Base-by-base conservation (phyloP, 139 green algal species). In the Prasinococcaceae sp. region DNA sequence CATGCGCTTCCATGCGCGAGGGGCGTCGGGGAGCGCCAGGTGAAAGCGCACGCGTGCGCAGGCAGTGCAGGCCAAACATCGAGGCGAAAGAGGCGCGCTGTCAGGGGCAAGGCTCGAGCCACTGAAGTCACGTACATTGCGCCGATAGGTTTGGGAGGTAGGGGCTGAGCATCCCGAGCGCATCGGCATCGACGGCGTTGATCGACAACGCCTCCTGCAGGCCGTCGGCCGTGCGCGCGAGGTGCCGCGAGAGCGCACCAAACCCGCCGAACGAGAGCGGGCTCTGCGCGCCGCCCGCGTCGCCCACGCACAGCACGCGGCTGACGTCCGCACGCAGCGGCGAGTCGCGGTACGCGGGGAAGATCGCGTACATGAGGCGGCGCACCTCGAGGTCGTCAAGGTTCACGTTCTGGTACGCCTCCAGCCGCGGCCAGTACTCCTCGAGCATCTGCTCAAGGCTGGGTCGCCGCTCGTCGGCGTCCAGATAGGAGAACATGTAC, bases 401-500 rank as follows among this genome's bases (percentile, higher is more conserved):
- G 3, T 53, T 1, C 22, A 92, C 61, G 38, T 47, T 52, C 63
- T 85, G 79, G 61, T 96, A 97, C 38, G 65, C 19, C 1, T 86
- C 86, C 86, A 97, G 90, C 4, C 81, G 63, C 1, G 48, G 33
- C 84, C 86, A 96, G 74, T 97, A 96, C 48, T 90, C 75, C 17
- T 95, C 86, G 41, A 96, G 64, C 58, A 97, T 55, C 12, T 62
- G 22, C 12, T 77, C 55, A 24, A 97, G 61, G 23, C 69, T 75
- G 1, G 79, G 84, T 9, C 83, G 71, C 19, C 46, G 36, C 58
- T 42, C 70, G 42, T 83, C 42, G 0, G 83, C 84, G 60, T 94
- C 82, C 25, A 93, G 50, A 63, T 97, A 97, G 0, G 79, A 70
- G 74, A 97, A 96, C 74, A 96, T 85, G 74, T 98, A 98, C 25